These are phyloP conservation scores for Candida insectorum DNA, from an alignment of 805 yeast species.

Conservation along the genomic window DNA sequence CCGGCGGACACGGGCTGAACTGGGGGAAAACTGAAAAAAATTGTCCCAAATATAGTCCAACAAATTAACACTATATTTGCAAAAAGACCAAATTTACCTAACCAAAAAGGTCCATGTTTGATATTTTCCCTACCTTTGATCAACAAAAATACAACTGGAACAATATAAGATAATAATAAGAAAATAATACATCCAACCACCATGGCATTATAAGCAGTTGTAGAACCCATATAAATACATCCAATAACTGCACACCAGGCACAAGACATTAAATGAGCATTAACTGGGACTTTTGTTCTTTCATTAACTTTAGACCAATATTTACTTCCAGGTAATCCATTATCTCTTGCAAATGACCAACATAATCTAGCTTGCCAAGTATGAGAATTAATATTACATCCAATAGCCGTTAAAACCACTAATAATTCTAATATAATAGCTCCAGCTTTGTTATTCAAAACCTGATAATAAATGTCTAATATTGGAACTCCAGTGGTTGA, in stretches of 20 bases:
- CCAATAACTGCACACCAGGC: constrained; percentile 53
- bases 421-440: constrained; percentile 49
- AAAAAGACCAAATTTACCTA: constrained; percentile 50
- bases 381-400: constrained; percentile 57
- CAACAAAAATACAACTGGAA: constrained; percentile 50
- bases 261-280: constrained; percentile 55
- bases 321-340: constrained; percentile 54
- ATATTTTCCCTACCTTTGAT: constrained; percentile 48
- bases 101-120: constrained; percentile 64
- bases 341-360: constrained; percentile 67
- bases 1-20: constrained; percentile 56
- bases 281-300: constrained; percentile 50
- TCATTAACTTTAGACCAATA: constrained; percentile 48
- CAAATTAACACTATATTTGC: constrained; percentile 47
- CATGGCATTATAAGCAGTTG: constrained; percentile 64
- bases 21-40: constrained; percentile 64
- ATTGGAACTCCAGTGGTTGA: constrained; percentile 61
- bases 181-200: constrained; percentile 59
- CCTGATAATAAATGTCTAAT: constrained; percentile 59
- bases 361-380: constrained; percentile 66
- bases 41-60: constrained; percentile 58
- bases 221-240: constrained; percentile 60
- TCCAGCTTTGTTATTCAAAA: constrained; percentile 48
- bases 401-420: constrained; percentile 50
- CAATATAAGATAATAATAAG: constrained; percentile 52